Percentiles rank a stretch among this genome's conserved stretches.
phyloP scores from a whole-genome alignment of 306 rosid species.

The Rosa multiflora region DNA sequence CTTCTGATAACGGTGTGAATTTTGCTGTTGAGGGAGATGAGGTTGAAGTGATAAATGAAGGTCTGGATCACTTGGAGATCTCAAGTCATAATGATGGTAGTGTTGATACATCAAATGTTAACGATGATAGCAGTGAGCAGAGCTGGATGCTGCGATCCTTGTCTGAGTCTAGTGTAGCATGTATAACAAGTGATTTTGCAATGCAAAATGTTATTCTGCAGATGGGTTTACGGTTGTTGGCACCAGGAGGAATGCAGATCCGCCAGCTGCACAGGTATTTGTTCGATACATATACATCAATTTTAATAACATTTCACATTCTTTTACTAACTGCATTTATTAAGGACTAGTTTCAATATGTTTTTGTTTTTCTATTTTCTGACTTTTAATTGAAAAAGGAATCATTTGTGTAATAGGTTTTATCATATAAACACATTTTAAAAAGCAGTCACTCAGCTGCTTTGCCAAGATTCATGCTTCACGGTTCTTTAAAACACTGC shows the following conservation, averaged over 20 bases:
- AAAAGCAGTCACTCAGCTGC: background rate
- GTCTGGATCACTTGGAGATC: conserved; percentile 45
- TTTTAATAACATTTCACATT: background rate
- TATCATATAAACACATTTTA: background rate
- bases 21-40: conserved; percentile 34
- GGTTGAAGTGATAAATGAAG: conserved; percentile 30
- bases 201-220: conserved; percentile 97
- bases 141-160: conserved; percentile 88
- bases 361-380: background rate
- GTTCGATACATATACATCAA: background rate
- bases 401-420: background rate
- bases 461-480: background rate
- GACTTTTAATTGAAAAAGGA: background rate
- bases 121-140: conserved; percentile 75
- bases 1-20: conserved; percentile 16
- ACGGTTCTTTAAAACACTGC: background rate
- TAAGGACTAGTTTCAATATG: background rate
- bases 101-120: conserved; percentile 50
- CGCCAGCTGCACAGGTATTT: conserved; percentile 79
- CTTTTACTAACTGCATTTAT: background rate
- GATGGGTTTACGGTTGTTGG: conserved; percentile 90
- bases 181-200: conserved; percentile 86
- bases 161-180: conserved; percentile 92
- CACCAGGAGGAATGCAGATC: conserved; percentile 92
- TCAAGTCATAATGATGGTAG: conserved; percentile 58